Evolutionary conservation across 495 filamentous ascomycete genomes (phyloP).

Genomic region (Aspergillus campestris): DNA sequence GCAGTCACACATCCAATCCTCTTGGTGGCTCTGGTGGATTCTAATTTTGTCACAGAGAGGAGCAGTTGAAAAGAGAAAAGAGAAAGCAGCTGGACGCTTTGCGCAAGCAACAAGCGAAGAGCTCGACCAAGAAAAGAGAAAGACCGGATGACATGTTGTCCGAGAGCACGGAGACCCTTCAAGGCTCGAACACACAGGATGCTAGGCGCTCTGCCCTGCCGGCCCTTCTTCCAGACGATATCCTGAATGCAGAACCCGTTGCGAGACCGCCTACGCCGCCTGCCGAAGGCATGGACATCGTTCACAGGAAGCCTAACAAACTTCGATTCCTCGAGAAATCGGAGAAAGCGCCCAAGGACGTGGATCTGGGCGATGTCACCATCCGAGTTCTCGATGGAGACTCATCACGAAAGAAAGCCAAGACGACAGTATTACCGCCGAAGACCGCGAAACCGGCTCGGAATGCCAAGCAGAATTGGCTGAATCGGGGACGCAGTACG

Average conservation of each 20-base stretch:
- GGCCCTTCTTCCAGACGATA: constrained; percentile 44
- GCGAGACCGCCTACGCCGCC: constrained; percentile 33
- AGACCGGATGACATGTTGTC: constrained; percentile 27
- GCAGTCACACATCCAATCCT: background rate
- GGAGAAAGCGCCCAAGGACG: constrained; percentile 46
- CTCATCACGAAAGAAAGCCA: constrained; percentile 22
- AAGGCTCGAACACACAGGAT: constrained; percentile 34
- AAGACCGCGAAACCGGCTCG: constrained; percentile 40
- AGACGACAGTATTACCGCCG: constrained; percentile 33
- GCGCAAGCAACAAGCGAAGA: constrained; percentile 41
- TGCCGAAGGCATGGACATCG: constrained; percentile 14
- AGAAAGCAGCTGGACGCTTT: constrained; percentile 40
- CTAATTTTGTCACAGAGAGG: constrained; percentile 29
- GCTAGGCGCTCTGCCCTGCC: constrained; percentile 33
- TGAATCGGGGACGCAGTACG: constrained; percentile 31
- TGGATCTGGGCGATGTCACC: constrained; percentile 42
- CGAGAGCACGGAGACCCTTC: constrained; percentile 34
- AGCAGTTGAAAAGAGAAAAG: constrained; percentile 37
- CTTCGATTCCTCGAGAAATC: constrained; percentile 42
- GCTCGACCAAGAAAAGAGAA: constrained; percentile 28
- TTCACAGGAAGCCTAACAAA: constrained; percentile 33
- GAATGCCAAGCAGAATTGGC: constrained; percentile 41
- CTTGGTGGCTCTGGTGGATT: background rate
- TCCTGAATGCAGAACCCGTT: constrained; percentile 39
- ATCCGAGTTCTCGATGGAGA: constrained; percentile 44